Evolutionary conservation across 257 asterid species (phyloP).

Genomic region (Jaltomata sinuosa): DNA sequence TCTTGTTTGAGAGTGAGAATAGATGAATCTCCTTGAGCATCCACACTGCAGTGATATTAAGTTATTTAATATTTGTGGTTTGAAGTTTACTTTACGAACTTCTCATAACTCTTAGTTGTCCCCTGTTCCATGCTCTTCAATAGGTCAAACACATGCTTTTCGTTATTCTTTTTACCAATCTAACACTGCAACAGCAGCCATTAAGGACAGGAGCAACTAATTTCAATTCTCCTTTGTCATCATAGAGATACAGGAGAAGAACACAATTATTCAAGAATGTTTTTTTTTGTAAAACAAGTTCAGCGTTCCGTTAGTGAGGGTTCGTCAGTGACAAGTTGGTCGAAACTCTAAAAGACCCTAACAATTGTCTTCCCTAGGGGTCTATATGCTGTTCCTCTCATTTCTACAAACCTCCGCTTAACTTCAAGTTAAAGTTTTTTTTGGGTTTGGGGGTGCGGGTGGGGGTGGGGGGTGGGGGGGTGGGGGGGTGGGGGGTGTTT

Average conservation of each 20-base stretch:
- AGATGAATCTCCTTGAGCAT: neutral
- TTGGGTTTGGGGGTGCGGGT: too few species aligned
- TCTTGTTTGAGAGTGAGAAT: neutral
- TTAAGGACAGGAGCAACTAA: neutral
- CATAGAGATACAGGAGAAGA: neutral
- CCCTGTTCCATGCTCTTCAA: neutral
- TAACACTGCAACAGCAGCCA: neutral
- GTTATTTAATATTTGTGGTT: neutral
- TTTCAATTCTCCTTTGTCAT: neutral
- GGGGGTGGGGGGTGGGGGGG: too few species aligned
- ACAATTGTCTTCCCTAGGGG: neutral
- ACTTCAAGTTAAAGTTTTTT: neutral
- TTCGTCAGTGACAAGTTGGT: neutral
- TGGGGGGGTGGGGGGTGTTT: too few species aligned
- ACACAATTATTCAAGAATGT: neutral
- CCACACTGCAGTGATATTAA: neutral
- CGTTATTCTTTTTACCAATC: neutral
- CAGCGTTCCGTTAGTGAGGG: neutral
- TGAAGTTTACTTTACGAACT: neutral
- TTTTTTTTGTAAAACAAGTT: neutral
- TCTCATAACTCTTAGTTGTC: neutral
- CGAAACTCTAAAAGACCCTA: neutral
- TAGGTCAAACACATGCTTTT: neutral
- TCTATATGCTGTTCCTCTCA: neutral
- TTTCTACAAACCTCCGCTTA: neutral